A percentile compares a stretch with the other conserved stretches of the same genome.
Evolutionary conservation across 768 basidiomycete genomes (phyloP).

Genomic region (Paxillus involutus): DNA sequence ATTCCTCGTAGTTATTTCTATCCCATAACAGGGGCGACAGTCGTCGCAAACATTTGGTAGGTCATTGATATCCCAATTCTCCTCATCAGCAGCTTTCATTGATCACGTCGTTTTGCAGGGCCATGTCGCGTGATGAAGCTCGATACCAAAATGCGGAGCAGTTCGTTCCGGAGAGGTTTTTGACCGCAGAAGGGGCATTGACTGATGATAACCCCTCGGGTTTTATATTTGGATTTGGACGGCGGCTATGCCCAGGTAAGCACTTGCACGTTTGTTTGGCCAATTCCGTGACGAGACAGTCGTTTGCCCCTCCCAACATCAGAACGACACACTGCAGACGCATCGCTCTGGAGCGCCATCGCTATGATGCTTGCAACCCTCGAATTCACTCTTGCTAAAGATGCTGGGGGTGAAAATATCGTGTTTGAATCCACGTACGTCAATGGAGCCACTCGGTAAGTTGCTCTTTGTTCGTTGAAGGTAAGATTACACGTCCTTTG

Average conservation of each 20-base stretch:
- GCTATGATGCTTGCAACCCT: conserved; percentile 3
- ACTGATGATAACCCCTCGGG: conserved; percentile 7
- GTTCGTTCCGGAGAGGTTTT: too few relatives aligned
- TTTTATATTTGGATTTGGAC: conserved; percentile 4
- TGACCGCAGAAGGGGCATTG: neutral
- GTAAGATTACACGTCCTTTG: neutral
- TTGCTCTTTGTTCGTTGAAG: neutral
- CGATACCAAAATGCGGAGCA: neutral
- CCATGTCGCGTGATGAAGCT: conserved; percentile 1
- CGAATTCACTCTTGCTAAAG: neutral
- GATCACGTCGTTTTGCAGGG: too few relatives aligned
- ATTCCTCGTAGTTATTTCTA: too few relatives aligned
- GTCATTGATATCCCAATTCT: too few relatives aligned
- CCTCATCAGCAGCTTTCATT: too few relatives aligned
- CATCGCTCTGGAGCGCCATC: neutral
- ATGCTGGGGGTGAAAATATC: too few relatives aligned
- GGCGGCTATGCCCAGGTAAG: too few relatives aligned
- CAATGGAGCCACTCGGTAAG: conserved; percentile 2
- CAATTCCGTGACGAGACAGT: too few relatives aligned
- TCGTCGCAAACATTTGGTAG: too few relatives aligned
- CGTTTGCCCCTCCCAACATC: too few relatives aligned
- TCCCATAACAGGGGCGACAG: too few relatives aligned
- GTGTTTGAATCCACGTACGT: neutral
- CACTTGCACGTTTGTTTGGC: too few relatives aligned
- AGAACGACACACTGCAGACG: neutral